Evolutionary conservation across 129 eudicot species (phyloP), one percentile per base, ranked within the genome.

Genomic region (Tanacetum coccineum): DNA sequence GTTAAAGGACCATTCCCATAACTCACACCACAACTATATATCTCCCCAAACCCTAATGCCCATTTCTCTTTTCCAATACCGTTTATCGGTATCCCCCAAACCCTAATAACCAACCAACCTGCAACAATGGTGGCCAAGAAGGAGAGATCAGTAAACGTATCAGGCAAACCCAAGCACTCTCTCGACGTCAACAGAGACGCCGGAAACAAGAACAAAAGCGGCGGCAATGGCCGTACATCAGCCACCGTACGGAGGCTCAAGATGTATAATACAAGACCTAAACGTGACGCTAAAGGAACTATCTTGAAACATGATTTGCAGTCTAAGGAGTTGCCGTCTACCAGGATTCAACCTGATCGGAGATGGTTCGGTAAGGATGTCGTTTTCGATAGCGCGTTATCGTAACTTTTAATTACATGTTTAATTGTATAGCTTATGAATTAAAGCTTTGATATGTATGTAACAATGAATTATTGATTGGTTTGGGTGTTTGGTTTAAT

Each of bases 201-300:
- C 10, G 72, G 81, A n/a, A 67, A 64, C 59, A 70, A 70, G 73
- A 87, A 79, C 72, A 57, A 70, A 73, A 78, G 71, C 47, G 90
- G 88, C 42, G 81, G 71, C 48, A 84, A 72, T 62, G 81, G 77
- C 59, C 95, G 99, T 51, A 81, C 84, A 66, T 66, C 97, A 74
- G 80, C 99, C 82, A 89, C 97, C 1, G 93, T 94, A 57, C 96
- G 97, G 66, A 90, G 99, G 57, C 95, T 94, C 74, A 89, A 87
- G 90, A 94, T 94, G 99, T 94, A 89, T 78, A 87, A 86, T 0
- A 81, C 77, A 0, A 78, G 84, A 70, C 97, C 99, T 1, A 87
- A 82, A 72, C 87, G 99, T 36, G 67, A 94, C 67, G 46, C 80
- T 2, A 76, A 79, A 59, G 97, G 99, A 14, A 79, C 78, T 7